phyloP scores from a whole-genome alignment of 176 grass and related monocot species.

The Eremochloa ophiuroides region DNA sequence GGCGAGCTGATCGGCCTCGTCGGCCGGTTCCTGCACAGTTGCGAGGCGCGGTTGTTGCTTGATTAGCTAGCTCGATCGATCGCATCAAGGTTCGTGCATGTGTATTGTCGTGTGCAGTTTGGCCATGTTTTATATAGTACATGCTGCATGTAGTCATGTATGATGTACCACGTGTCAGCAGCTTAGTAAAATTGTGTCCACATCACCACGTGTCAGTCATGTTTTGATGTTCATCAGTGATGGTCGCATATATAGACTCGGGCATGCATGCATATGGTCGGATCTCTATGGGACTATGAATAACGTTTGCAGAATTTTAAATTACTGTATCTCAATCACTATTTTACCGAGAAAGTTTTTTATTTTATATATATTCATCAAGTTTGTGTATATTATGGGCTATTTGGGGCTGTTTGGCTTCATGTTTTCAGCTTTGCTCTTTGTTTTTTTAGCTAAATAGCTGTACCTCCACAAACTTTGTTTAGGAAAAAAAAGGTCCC shows the following conservation, averaged over 20 bases:
- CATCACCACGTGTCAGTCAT: neutral
- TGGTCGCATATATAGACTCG: neutral
- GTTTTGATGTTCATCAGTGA: neutral
- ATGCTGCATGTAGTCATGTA: neutral
- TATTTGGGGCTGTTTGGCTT: no score
- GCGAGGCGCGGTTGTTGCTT: neutral
- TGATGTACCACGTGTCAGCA: neutral
- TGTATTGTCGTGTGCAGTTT: neutral
- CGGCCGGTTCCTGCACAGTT: slow-evolving; percentile 33
- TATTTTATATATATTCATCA: no score
- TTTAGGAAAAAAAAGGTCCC: no score
- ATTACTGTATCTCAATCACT: no score
- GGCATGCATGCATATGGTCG: neutral
- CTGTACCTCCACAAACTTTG: no score
- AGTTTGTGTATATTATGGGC: neutral
- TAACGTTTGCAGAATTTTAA: no score
- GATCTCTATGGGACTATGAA: no score
- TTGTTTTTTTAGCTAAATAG: no score
- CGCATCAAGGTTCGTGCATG: slow-evolving; percentile 4
- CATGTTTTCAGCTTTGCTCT: no score
- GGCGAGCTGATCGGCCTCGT: slow-evolving; percentile 53
- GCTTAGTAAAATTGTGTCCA: neutral
- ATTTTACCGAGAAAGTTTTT: no score
- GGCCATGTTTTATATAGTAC: no score
- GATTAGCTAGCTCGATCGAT: neutral